Base-by-base conservation (phyloP, 106 monocot genomes). In the Alisma plantagoaquatica region DNA sequence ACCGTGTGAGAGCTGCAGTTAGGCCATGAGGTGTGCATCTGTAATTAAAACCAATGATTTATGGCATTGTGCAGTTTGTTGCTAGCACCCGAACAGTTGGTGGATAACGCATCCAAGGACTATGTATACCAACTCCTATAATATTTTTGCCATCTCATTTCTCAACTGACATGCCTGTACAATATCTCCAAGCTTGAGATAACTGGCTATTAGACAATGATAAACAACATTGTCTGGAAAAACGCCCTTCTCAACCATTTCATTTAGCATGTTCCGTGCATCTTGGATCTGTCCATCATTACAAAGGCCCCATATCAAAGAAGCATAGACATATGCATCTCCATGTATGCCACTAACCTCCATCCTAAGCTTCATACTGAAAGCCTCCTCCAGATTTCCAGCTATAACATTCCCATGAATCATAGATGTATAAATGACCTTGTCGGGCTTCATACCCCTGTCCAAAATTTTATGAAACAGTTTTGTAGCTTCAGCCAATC, bases 301-400 rank as follows among this genome's bases (percentile, higher is more conserved):
- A 76, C 85, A 86, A 18, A 85, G 86, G 3, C 91, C 84, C 78
- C 78, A 74, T 45, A 92, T 76, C 32, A 92, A 56, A 67, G 68
- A 65, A 53, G 81, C 78, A 25, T 79, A 92, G 26, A 71, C 70
- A 76, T 73, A 54, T 56, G 77, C 35, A 62, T 86, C 91, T 35
- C 75, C 70, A 41, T 82, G 57, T 42, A 92, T 49, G 5, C 85
- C 91, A 56, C 32, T 70, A 56, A 75, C 73, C 28, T 69, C 59
- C 84, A 91, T 85, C 75, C 53, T 81, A 27, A 63, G 51, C 68
- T 64, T 91, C 16, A 85, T 19, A 49, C 28, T 25, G 67, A 92
- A 75, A 27, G 81, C 91, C 59, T 81, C 77, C 31, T 75, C 23
- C 27, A 86, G 44, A 27, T 78, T 78, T 7, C 85, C 85, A 27